Percentiles rank a stretch among this genome's conserved stretches.
Conservation (phyloP, 192 early-diverging fungal species). For the Linnemannia exigua region DNA sequence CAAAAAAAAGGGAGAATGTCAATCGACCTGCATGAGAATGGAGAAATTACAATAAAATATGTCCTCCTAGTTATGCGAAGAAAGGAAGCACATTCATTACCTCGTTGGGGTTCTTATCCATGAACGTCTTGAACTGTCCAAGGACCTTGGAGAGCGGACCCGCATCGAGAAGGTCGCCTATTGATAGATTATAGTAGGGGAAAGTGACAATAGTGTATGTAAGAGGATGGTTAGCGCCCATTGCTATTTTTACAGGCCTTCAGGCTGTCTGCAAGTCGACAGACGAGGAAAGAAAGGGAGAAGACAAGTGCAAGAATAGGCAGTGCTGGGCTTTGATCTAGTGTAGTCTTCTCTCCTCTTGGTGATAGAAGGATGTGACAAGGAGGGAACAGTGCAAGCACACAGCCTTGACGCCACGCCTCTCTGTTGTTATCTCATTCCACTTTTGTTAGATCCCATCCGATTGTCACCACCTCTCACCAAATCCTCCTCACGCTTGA, state of each 20-base stretch:
- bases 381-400: not conserved
- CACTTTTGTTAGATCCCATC: not conserved
- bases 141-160: constrained; percentile 72
- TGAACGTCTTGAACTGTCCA: constrained; percentile 65
- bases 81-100: not conserved
- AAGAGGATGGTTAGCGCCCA: not conserved
- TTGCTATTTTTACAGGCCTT: not conserved
- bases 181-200: not conserved
- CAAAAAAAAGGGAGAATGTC: not conserved
- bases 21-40: not conserved
- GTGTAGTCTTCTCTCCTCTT: not conserved
- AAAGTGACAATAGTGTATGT: not conserved
- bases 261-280: not conserved
- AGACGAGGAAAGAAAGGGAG: not conserved
- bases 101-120: constrained; percentile 78
- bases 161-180: constrained; percentile 67
- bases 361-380: not conserved
- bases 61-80: not conserved
- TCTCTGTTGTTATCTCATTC: not conserved
- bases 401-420: not conserved
- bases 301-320: not conserved
- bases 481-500: not conserved
- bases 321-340: not conserved
- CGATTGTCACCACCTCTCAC: no score
- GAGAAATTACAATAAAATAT: not conserved